Percentiles rank a stretch among this genome's conserved stretches.
Evolutionary conservation across 768 basidiomycete species (phyloP).

Genomic region (Leucocoprinus birnbaumii): DNA sequence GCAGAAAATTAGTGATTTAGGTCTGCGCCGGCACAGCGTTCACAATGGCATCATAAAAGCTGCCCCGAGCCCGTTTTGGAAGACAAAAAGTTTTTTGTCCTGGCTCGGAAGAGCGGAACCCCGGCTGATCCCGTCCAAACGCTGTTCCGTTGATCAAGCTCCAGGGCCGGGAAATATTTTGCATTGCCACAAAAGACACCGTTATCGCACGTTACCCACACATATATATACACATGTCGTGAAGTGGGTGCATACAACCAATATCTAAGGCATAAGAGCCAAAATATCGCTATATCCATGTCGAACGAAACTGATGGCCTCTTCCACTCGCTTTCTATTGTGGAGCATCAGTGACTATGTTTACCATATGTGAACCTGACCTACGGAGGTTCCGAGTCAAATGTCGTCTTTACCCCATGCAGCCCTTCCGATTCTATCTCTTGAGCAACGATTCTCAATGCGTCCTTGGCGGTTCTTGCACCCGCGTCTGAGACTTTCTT

Average conservation of each 20-base stretch:
- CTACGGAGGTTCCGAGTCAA: conserved; percentile 41
- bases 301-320: conserved; percentile 52
- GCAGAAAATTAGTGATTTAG: neutral
- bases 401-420: conserved; percentile 28
- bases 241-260: neutral
- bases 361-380: conserved; percentile 27
- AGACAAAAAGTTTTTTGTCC: conserved; percentile 44
- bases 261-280: conserved; percentile 43
- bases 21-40: neutral
- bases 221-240: no score
- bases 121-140: conserved; percentile 17
- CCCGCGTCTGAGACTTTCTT: conserved; percentile 43
- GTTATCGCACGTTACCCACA: conserved; percentile 1
- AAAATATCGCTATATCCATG: conserved; percentile 55
- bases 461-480: conserved; percentile 45
- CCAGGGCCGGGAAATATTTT: no score
- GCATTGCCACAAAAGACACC: no score
- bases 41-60: conserved; percentile 3
- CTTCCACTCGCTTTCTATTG: conserved; percentile 40
- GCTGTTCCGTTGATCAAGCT: no score
- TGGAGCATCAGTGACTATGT: conserved; percentile 18
- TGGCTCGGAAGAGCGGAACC: conserved; percentile 35
- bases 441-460: conserved; percentile 53
- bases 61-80: neutral
- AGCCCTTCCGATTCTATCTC: conserved; percentile 65